Percentiles rank a stretch among this genome's conserved stretches.
Evolutionary conservation across 2,329 filamentous ascomycete species (phyloP).

Genomic region (Fusarium sp.): DNA sequence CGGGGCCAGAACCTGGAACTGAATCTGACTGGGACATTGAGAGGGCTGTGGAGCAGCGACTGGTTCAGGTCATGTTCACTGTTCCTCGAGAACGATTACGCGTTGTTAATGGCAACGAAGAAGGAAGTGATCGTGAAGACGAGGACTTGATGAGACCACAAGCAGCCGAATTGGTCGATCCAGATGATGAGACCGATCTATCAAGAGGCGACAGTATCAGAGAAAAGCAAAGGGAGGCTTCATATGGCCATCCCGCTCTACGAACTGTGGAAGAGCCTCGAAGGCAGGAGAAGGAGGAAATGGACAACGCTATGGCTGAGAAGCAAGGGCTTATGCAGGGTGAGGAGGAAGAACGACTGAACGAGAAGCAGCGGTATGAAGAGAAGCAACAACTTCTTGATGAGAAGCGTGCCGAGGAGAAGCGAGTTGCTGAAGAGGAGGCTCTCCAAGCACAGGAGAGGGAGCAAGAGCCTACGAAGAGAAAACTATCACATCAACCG

Average conservation of each 20-base stretch:
- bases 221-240: constrained; percentile 17
- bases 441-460: background rate
- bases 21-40: constrained; percentile 85
- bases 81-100: constrained; percentile 87
- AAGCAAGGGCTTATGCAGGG: constrained; percentile 25
- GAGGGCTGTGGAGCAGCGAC: constrained; percentile 74
- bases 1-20: constrained; percentile 48
- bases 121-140: constrained; percentile 48
- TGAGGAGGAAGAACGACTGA: background rate
- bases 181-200: constrained; percentile 47
- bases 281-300: constrained; percentile 4
- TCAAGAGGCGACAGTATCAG: constrained; percentile 24
- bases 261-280: constrained; percentile 7
- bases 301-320: constrained; percentile 23
- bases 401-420: constrained; percentile 16
- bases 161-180: constrained; percentile 57
- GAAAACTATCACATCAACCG: constrained; percentile 6
- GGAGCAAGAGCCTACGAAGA: constrained; percentile 4
- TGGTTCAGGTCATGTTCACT: constrained; percentile 91
- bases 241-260: background rate
- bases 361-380: constrained; percentile 7
- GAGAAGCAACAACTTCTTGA: constrained; percentile 3
- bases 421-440: constrained; percentile 8
- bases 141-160: constrained; percentile 48
- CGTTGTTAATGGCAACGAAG: constrained; percentile 85